phyloP scores from a whole-genome alignment of 1,139 yeast species.

The Ogataea hybrid region DNA sequence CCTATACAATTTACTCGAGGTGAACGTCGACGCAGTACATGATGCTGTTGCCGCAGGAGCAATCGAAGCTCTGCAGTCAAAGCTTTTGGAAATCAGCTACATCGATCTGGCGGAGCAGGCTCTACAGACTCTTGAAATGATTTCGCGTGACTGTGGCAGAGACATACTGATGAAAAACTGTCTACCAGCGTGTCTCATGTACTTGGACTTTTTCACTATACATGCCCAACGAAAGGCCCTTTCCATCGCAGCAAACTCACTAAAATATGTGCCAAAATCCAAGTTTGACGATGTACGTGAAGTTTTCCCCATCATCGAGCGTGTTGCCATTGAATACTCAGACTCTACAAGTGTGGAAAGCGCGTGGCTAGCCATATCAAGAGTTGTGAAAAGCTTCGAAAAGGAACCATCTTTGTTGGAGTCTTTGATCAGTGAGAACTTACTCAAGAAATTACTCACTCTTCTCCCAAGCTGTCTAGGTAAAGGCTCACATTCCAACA shows the following conservation, averaged over 20 bases:
- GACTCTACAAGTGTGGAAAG: constrained; percentile 68
- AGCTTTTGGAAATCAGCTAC: constrained; percentile 71
- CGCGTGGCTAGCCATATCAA: constrained; percentile 66
- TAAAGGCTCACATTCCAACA: constrained; percentile 23
- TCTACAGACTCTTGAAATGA: constrained; percentile 69
- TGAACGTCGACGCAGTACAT: constrained; percentile 63
- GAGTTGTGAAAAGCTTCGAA: constrained; percentile 56
- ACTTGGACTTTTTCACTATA: constrained; percentile 82
- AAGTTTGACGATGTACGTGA: constrained; percentile 51
- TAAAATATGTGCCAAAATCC: constrained; percentile 45
- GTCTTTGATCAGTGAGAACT: constrained; percentile 38
- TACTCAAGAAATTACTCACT: constrained; percentile 33
- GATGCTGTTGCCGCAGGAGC: constrained; percentile 67
- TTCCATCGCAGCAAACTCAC: constrained; percentile 73
- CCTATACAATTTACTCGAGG: constrained; percentile 77
- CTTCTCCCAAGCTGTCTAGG: constrained; percentile 29
- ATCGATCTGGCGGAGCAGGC: constrained; percentile 95
- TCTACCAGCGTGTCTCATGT: constrained; percentile 64
- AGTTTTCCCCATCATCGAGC: constrained; percentile 60
- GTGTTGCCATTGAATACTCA: constrained; percentile 55
- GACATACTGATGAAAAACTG: constrained; percentile 59
- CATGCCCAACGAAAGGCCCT: constrained; percentile 89
- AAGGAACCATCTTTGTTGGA: constrained; percentile 45
- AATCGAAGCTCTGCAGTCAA: constrained; percentile 62
- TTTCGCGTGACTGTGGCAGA: constrained; percentile 54